These are phyloP conservation scores for Diaporthe citriasiana DNA, from an alignment of 2,329 filamentous ascomycete species.

Conservation along the genomic window DNA sequence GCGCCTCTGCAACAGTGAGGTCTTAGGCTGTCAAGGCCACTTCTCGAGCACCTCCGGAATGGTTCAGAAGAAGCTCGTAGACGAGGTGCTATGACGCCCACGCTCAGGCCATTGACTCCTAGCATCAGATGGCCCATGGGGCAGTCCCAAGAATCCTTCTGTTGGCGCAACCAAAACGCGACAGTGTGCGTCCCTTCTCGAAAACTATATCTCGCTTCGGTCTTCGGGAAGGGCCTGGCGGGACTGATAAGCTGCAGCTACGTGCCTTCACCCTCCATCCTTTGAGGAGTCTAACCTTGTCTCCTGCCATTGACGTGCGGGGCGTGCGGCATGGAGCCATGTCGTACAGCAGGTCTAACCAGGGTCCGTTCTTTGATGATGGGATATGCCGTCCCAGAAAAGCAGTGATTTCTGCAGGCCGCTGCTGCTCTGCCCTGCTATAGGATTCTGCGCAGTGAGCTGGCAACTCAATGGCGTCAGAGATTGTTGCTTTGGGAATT, in stretches of 20 bases:
- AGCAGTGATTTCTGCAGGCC: background rate
- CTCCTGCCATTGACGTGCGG: constrained; percentile 19
- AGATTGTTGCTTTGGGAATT: background rate
- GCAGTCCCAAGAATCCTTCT: background rate
- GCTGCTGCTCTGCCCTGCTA: constrained; percentile 4
- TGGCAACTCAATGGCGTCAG: constrained; percentile 23
- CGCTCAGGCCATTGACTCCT: background rate
- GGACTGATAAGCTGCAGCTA: constrained; percentile 34
- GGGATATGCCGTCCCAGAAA: constrained; percentile 26
- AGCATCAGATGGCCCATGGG: background rate
- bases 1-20: constrained; percentile 4
- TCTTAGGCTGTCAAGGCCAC: background rate
- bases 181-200: background rate
- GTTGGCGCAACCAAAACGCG: background rate
- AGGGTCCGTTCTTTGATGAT: constrained; percentile 19
- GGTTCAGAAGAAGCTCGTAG: background rate
- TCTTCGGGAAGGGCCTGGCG: constrained; percentile 28
- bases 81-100: background rate
- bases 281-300: constrained; percentile 31
- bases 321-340: constrained; percentile 37
- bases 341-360: constrained; percentile 39
- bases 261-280: constrained; percentile 24
- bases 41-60: constrained; percentile 3
- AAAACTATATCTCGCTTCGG: constrained; percentile 29
- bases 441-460: constrained; percentile 11